A percentile compares a stretch with the other conserved stretches of the same genome.
phyloP scores from a whole-genome alignment of 176 grass and related monocot species.

The Otatea glauca region DNA sequence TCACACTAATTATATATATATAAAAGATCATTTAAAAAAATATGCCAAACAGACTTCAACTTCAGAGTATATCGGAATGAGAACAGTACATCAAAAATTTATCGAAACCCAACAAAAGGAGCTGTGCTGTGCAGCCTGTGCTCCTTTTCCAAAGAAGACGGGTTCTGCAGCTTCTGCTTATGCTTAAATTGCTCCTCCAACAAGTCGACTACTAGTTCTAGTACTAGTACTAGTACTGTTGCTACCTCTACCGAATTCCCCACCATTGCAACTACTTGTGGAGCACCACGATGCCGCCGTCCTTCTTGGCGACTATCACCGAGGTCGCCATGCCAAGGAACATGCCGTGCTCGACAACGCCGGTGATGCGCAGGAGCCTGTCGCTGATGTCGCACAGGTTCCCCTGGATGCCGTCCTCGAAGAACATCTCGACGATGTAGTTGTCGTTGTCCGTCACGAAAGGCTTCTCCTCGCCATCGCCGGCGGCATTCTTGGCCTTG shows the following conservation, averaged over 20 bases:
- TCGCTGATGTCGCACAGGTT: conserved; percentile 47
- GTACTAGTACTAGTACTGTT: not conserved
- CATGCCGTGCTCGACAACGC: conserved; percentile 54
- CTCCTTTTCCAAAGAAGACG: not conserved
- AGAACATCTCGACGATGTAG: conserved; percentile 56
- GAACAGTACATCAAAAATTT: not conserved
- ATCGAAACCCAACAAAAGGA: not conserved
- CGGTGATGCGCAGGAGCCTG: conserved; percentile 36
- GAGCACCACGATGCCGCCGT: conserved; percentile 7
- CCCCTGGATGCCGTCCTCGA: conserved; percentile 36
- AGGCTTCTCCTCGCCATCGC: not conserved
- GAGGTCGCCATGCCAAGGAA: conserved; percentile 47
- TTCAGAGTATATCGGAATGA: not conserved
- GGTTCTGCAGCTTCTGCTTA: not conserved
- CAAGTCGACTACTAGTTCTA: not conserved
- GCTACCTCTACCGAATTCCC: no score
- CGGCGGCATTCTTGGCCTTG: not conserved
- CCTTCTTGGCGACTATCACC: conserved; percentile 46
- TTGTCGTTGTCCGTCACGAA: conserved; percentile 51
- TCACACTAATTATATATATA: no score
- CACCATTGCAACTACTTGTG: not conserved
- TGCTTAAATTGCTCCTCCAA: not conserved
- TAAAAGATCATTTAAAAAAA: no score
- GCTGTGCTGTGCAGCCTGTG: no score
- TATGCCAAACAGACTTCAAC: no score